Conservation (phyloP, 768 basidiomycete genomes). For the Tricholoma hemisulphureum region DNA sequence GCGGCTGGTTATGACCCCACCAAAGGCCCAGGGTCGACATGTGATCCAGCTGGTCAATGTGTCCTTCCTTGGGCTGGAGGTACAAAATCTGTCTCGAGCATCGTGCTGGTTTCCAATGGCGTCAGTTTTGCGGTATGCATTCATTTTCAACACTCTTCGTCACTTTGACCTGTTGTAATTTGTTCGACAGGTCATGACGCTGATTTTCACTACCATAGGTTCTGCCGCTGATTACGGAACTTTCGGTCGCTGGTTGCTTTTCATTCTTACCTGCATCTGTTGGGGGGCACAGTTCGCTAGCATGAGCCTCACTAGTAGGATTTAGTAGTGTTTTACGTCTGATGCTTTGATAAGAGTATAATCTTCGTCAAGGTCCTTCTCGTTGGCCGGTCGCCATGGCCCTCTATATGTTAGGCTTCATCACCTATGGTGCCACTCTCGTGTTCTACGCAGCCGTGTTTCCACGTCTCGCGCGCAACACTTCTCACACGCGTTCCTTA, state of each 20-base stretch:
- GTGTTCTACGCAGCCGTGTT: constrained; percentile 80
- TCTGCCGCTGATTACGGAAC: constrained; percentile 72
- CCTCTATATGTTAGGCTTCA: constrained; percentile 76
- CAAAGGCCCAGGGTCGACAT: constrained; percentile 69
- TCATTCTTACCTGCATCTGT: constrained; percentile 67
- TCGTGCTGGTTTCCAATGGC: constrained; percentile 77
- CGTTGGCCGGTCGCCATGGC: constrained; percentile 79
- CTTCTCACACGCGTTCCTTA: constrained; percentile 55
- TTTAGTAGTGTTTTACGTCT: background rate
- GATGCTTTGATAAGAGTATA: background rate
- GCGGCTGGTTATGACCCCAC: constrained; percentile 74
- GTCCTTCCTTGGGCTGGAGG: constrained; percentile 76
- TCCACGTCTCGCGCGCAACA: constrained; percentile 80
- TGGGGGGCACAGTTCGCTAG: constrained; percentile 81
- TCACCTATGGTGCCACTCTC: constrained; percentile 75
- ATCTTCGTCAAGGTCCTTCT: constrained; percentile 45
- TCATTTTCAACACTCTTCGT: background rate
- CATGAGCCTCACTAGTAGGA: constrained; percentile 68
- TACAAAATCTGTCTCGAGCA: constrained; percentile 70
- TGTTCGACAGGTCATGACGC: constrained; percentile 61
- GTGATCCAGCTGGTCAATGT: constrained; percentile 67
- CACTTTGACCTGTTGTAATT: background rate
- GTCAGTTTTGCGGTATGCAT: constrained; percentile 66
- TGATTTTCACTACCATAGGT: constrained; percentile 78
- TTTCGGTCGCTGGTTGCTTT: constrained; percentile 78